phyloP scores from a whole-genome alignment of 805 yeast species.

The Maudiozyma turicensis region DNA sequence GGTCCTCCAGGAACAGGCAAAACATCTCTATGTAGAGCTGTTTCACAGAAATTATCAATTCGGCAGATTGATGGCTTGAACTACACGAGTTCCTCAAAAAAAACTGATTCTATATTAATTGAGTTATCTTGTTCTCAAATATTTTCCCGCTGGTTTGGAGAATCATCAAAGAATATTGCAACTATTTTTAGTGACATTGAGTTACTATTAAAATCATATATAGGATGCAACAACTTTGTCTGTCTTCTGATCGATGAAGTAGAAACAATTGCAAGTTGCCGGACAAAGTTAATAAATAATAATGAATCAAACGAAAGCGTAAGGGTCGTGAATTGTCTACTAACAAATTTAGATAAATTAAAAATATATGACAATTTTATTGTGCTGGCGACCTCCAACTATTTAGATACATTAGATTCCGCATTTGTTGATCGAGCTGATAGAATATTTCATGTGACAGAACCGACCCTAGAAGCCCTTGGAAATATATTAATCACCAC shows the following conservation, averaged over 20 bases:
- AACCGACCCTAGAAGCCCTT: conserved; percentile 28
- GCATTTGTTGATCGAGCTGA: conserved; percentile 40
- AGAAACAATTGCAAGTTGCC: conserved; percentile 36
- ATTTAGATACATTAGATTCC: conserved; percentile 31
- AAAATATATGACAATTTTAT: conserved; percentile 29
- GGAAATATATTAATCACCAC: conserved; percentile 24
- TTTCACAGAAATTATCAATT: conserved; percentile 34
- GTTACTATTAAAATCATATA: conserved; percentile 12
- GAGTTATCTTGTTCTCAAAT: conserved; percentile 36
- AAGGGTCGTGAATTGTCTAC: conserved; percentile 35
- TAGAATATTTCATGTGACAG: conserved; percentile 28
- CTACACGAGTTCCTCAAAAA: not conserved
- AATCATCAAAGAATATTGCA: conserved; percentile 35
- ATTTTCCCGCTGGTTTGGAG: conserved; percentile 40
- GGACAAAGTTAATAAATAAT: conserved; percentile 28
- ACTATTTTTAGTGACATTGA: conserved; percentile 30
- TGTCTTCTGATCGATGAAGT: conserved; percentile 38
- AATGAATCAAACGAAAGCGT: conserved; percentile 36
- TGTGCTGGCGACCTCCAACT: conserved; percentile 35
- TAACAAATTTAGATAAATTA: conserved; percentile 35
- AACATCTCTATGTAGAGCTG: conserved; percentile 33
- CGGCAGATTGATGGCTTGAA: conserved; percentile 9
- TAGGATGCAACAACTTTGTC: conserved; percentile 17
- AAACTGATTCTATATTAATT: conserved; percentile 26
- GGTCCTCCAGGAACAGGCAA: conserved; percentile 44